Evolutionary conservation across 1,284 basidiomycete species (phyloP).

Genomic region (Golubevia sp.): DNA sequence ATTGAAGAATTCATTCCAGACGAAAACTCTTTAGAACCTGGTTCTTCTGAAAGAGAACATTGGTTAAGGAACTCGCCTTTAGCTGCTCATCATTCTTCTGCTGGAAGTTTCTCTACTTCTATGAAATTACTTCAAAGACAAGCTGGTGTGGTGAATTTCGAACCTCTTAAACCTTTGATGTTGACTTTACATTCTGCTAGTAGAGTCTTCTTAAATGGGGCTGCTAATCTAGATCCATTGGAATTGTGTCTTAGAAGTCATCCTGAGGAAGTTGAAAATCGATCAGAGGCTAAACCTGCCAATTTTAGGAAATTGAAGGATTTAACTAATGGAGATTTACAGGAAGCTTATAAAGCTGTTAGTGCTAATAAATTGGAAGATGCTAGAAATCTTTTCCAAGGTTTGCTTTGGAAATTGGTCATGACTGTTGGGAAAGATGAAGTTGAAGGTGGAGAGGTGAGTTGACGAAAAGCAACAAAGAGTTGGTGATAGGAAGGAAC

Average conservation of each 20-base stretch:
- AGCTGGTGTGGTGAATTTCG: constrained; percentile 54
- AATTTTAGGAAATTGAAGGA: constrained; percentile 33
- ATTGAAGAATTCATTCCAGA: constrained; percentile 29
- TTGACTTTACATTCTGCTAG: constrained; percentile 34
- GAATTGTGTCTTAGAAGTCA: constrained; percentile 50
- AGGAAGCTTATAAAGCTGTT: constrained; percentile 55
- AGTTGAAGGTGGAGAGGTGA: constrained; percentile 40
- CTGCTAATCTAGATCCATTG: constrained; percentile 27
- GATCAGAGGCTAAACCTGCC: constrained; percentile 43
- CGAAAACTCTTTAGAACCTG: constrained; percentile 45
- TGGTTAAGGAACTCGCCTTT: constrained; percentile 60
- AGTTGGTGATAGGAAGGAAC: not conserved
- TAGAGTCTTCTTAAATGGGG: constrained; percentile 42
- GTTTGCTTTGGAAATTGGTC: constrained; percentile 45
- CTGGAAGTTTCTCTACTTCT: constrained; percentile 55
- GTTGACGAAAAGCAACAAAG: not conserved
- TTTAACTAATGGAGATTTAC: constrained; percentile 38
- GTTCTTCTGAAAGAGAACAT: constrained; percentile 54
- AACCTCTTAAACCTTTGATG: constrained; percentile 48
- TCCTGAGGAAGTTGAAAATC: constrained; percentile 47
- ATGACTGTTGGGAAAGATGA: constrained; percentile 45
- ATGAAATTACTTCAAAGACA: constrained; percentile 56
- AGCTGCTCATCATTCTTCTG: constrained; percentile 55
- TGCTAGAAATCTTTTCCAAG: constrained; percentile 50
- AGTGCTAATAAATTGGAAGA: constrained; percentile 56